Base-by-base conservation (phyloP, 2,329 filamentous ascomycete species). In the Sclerotinia borealis region DNA sequence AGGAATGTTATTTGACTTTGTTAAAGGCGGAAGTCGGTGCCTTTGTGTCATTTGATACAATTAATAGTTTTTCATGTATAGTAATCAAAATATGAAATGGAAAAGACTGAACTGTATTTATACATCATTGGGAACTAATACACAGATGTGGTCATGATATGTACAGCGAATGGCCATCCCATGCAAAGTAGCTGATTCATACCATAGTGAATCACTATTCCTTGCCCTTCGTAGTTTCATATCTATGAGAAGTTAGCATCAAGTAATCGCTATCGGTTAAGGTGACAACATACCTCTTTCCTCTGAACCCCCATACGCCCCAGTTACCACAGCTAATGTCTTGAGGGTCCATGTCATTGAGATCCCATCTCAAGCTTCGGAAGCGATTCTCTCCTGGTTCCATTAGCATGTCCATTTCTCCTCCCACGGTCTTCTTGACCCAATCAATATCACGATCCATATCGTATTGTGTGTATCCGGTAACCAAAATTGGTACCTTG, bases 241-340 rank as follows among this genome's bases (percentile, higher is more conserved):
- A 75, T 68, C 73, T 75, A 51, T 45, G 48, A 25, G 56, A 15
- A 17, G 62, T 70, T 64, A 68, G 61, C 59, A 60, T 61, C 10
- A 1, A 41, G 34, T 37, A 10, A 45, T 37, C 8, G 22, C 22
- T 47, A 13, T 49, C 4, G 9, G 29, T 29, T 13, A 52, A 19
- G 6, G 37, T 36, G 19, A 10, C 27, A 59, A 64, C 85, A 71
- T 84, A 97, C 85, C 93, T 89, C 85, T 99, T 99, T 71, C 95
- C 95, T 78, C 95, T 86, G 80, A 99, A 99, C 17, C 89, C 92
- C 92, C 96, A 99, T 2, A 96, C 81, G 13, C 95, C 95, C 92
- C 92, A 99, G 77, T 99, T 99, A 62, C 95, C 93, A 73, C 92
- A 96, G 71, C 89, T 96, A 67, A 98, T 81, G 76, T 98, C 95